Evolutionary conservation across 2,329 filamentous ascomycete genomes (phyloP), one percentile per base, ranked within the genome.

Genomic region (Zarea fungicola): DNA sequence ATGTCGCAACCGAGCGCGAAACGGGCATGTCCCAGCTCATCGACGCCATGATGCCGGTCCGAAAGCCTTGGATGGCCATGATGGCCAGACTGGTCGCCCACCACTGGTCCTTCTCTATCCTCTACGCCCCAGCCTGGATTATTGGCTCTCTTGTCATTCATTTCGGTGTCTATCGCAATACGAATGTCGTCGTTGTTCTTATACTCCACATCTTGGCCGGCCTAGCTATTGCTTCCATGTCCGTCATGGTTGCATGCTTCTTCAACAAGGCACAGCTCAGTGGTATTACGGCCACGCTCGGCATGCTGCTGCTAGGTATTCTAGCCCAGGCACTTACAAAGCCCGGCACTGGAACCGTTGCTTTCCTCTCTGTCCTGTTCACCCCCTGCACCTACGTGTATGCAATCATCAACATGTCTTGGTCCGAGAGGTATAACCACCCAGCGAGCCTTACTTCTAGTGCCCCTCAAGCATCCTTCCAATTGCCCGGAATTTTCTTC

Each of bases 261-360:
- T 96, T 96, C 73, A 86, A 81, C 57, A 91, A 85, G 61, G 84
- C 91, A 0, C 91, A 96, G 64, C 78, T 96, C 4, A 93, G 87
- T 50, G 91, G 92, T 23, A 92, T 95, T 54, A 81, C 83, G 0
- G 78, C 87, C 34, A 84, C 85, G 8, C 83, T 96, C 22, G 68
- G 80, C 16, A 84, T 81, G 11, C 76, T 95, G 22, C 68, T 95
- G 2, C 73, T 96, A 1, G 90, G 86, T 14, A 87, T 96, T 56
- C 72, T 96, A 19, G 84, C 89, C 0, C 91, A 96, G 65, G 81
- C 89, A 14, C 71, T 88, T 16, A 81, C 77, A 0, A 75, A 74
- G 1, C 80, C 81, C 4, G 72, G 68, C 8, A 87, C 83, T 1
- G 81, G 71, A 1, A 75, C 81, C 1, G 86, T 92, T 3, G 76